Percentiles rank a stretch among this genome's conserved stretches.
Conservation (phyloP, 371 early-diverging fungal genomes). For the Syncephalastrum racemosum region DNA sequence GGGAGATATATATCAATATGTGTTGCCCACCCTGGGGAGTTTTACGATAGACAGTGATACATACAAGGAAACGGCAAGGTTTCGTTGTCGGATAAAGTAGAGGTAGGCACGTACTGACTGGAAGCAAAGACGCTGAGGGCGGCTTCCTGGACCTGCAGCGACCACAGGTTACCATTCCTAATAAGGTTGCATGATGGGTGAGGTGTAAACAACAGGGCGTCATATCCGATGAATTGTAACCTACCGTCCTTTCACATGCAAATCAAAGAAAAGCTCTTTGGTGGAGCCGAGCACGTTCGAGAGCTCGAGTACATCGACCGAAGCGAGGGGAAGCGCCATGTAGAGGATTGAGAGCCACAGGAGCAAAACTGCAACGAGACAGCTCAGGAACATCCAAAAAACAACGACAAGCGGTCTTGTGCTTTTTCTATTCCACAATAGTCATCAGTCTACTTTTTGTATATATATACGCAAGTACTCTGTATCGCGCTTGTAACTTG, state of each 20-base stretch:
- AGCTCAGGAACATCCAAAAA: too few relatives aligned
- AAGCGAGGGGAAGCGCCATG: constrained; percentile 28
- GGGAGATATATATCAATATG: too few relatives aligned
- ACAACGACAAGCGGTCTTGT: too few relatives aligned
- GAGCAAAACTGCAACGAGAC: not conserved
- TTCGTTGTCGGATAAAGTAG: not conserved
- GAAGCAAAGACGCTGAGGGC: constrained; percentile 59
- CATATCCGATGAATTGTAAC: not conserved
- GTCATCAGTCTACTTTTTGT: too few relatives aligned
- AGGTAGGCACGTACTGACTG: constrained; percentile 29
- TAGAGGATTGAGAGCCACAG: constrained; percentile 18
- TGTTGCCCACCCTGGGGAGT: too few relatives aligned
- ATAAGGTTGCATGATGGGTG: not conserved
- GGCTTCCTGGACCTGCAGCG: constrained; percentile 27
- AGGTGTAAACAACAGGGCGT: not conserved
- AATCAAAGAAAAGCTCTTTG: constrained; percentile 57
- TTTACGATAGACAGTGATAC: too few relatives aligned
- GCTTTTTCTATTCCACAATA: too few relatives aligned
- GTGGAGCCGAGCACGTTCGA: constrained; percentile 62
- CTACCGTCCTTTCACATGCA: constrained; percentile 44
- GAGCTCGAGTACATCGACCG: constrained; percentile 38
- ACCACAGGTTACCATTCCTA: constrained; percentile 26
- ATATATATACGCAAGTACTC: too few relatives aligned
- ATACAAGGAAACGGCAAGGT: too few relatives aligned
- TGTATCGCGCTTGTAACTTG: constrained; percentile 8